Base-by-base conservation (phyloP, 148 eudicot genomes). In the Rhododendron griersonianum region DNA sequence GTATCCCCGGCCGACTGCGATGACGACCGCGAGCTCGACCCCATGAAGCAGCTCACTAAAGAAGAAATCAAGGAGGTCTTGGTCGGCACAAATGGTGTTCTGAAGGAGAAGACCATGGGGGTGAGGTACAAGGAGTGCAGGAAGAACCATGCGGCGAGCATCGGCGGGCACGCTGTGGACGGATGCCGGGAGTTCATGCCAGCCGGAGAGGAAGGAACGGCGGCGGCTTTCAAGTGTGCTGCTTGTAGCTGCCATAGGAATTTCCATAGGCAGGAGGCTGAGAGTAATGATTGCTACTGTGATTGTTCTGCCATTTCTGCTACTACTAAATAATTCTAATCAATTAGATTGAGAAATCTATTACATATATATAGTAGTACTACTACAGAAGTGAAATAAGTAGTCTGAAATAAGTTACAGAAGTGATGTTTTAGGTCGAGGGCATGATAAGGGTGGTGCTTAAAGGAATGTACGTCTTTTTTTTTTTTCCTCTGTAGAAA, bases 181-280 rank as follows among this genome's bases (percentile, higher is more conserved):
- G 92, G 92, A 1, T 90, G 92, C 73, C 74, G 90, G 33, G 92
- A 90, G 76, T 90, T 90, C 83, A 90, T 90, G 92, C 83, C 90
- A 6, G 82, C 90, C 13, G 89, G 90, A 9, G 89, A 88, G 30
- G 90, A 81, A 19, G 89, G 87, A 10, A 87, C 83, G 14, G 39
- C 7, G 57, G 89, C 89, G 10, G 88, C 87, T 11, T 80, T 90
- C 75, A 75, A 41, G 10, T 90, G 92, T 35, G 92, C 90, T 5
- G 90, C 90, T 18, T 90, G 92, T 69, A 78, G 65, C 82, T 89
- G 91, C 76, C 91, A 89, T 80, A 14, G 91, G 75, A 89, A 80
- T 80, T 89, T 89, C 76, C 91, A 89, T 77, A 55, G 44, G 50
- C 85, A 61, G 81, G 88, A 63, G 84, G 15, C 23, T 23, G 75